Conservation (phyloP, 345 rosid species). For the Gossypium raimondii region DNA sequence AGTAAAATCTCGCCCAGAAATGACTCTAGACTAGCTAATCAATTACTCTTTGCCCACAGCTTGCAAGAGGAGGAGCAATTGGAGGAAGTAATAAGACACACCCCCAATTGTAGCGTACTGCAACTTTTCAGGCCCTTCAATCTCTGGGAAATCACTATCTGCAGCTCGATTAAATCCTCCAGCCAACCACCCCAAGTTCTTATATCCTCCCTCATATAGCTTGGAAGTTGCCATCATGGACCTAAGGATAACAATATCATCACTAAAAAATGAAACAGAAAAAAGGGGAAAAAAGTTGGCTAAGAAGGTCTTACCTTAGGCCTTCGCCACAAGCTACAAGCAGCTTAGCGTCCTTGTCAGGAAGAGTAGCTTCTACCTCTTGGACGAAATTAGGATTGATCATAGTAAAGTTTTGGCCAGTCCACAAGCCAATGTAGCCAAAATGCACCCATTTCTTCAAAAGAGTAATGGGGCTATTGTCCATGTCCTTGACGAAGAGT, state of each 20-base stretch:
- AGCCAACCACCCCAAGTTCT: conserved; percentile 73
- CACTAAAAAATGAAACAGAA: background rate
- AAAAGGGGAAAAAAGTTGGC: background rate
- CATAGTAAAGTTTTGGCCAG: conserved; percentile 79
- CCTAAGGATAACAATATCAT: conserved; percentile 25
- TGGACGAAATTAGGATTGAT: conserved; percentile 51
- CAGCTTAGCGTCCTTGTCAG: conserved; percentile 57
- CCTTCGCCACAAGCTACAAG: conserved; percentile 96
- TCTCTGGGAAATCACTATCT: conserved; percentile 38
- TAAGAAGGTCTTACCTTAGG: conserved; percentile 48
- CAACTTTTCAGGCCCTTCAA: conserved; percentile 12
- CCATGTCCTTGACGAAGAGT: conserved; percentile 63
- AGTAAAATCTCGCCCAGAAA: conserved; percentile 12
- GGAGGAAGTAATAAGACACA: conserved; percentile 1
- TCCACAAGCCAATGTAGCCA: conserved; percentile 90
- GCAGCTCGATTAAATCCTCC: conserved; percentile 73
- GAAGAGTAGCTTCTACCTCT: conserved; percentile 49
- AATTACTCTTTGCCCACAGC: conserved; percentile 20
- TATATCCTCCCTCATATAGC: conserved; percentile 53
- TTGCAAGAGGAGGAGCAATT: conserved; percentile 9
- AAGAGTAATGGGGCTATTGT: conserved; percentile 61
- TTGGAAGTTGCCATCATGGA: conserved; percentile 61
- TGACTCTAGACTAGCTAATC: conserved; percentile 9
- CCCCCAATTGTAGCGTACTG: conserved; percentile 45
- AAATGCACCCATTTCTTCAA: conserved; percentile 92